Base-by-base conservation (phyloP, 1,284 basidiomycete species). In the Sporisorium reilianum region DNA sequence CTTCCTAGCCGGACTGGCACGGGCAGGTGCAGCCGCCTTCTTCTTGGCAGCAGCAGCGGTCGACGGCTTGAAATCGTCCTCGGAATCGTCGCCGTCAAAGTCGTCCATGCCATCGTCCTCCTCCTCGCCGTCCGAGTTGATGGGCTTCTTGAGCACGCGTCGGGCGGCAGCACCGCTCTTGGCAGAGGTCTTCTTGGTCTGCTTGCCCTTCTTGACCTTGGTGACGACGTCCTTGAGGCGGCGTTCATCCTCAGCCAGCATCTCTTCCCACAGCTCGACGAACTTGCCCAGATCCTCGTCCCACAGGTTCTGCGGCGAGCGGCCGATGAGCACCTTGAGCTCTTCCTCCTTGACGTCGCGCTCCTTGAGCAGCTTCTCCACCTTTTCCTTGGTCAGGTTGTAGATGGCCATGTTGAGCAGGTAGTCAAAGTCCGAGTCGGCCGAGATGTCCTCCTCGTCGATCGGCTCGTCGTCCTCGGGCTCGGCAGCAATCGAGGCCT, bases 341-440 rank as follows among this genome's bases (percentile, higher is more conserved):
- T 98, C 95, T 3, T 85, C 82, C 86, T 97, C 94, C 86, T 96
- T 97, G 64, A 90, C 89, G 50, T 89, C 89, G 3, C 92, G 91
- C 87, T 95, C 93, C 76, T 90, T 88, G 32, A 90, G 87, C 8
- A 99, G 89, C 87, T 90, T 94, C 64, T 92, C 92, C 70, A 92
- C 94, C 91, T 95, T 96, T 86, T 99, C 96, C 77, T 89, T 90
- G 1, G 97, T 99, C 87, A 99, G 87, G 86, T 91, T 97, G 88
- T 90, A 95, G 84, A 99, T 95, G 6, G 93, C 87, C 96, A 99
- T 99, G 28, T 92, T 90, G 65, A 99, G 87, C 66, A 99, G 86
- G 86, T 99, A 99, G 85, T 99, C 96, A 82, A 88, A 99, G 86
- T 98, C 97, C 42, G 89, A 89, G 44, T 85, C 85, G n/a, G 87